phyloP scores from a whole-genome alignment of 768 basidiomycete species.

The Suillus brevipes region DNA sequence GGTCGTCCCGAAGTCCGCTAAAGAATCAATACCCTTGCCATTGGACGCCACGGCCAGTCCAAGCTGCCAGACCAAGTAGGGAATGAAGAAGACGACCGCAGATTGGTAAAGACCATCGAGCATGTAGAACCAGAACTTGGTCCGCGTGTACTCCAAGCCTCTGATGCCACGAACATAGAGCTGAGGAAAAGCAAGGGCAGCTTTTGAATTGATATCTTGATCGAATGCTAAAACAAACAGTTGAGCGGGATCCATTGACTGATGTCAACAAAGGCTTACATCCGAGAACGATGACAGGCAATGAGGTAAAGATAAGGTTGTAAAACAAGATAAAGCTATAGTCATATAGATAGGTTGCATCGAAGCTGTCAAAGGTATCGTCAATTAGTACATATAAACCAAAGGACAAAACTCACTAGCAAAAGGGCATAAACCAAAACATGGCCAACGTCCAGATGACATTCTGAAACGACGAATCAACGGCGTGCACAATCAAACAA shows the following conservation, averaged over 20 bases:
- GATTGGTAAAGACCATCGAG: conserved; percentile 94
- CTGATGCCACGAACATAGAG: conserved; percentile 95
- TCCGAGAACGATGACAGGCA: conserved; percentile 90
- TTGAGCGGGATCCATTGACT: conserved; percentile 1
- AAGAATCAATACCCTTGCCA: conserved; percentile 74
- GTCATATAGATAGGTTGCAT: conserved; percentile 92
- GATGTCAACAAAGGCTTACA: conserved; percentile 44
- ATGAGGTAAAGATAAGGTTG: conserved; percentile 90
- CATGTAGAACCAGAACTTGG: conserved; percentile 96
- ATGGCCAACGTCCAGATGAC: conserved; percentile 91
- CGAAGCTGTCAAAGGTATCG: conserved; percentile 58
- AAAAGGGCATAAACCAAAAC: conserved; percentile 94
- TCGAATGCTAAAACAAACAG: conserved; percentile 63
- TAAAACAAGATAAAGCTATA: conserved; percentile 92
- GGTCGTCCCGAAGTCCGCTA: conserved; percentile 91
- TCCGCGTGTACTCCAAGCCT: conserved; percentile 88
- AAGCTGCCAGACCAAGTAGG: conserved; percentile 71
- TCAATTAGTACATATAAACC: conserved; percentile 16
- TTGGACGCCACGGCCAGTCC: conserved; percentile 71
- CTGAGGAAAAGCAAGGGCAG: conserved; percentile 89
- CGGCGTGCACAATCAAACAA: not conserved
- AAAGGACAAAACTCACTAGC: conserved; percentile 52
- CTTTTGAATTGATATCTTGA: conserved; percentile 90
- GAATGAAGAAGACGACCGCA: conserved; percentile 81
- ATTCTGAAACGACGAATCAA: conserved; percentile 48